phyloP scores from a whole-genome alignment of 441 rosid genomes.

The Gossypium gossypioides region DNA sequence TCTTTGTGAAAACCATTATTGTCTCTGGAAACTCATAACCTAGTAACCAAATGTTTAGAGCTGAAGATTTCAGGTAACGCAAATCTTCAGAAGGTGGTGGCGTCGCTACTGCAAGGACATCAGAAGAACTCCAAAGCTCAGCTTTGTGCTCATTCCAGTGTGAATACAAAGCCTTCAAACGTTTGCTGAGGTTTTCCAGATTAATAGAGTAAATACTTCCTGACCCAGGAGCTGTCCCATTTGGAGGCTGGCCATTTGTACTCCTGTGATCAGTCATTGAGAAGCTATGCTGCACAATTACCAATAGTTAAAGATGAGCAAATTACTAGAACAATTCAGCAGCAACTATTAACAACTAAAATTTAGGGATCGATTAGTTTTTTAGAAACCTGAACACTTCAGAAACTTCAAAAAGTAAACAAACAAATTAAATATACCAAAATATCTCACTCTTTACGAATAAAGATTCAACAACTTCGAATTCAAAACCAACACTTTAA shows the following conservation, averaged over 20 bases:
- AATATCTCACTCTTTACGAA: neutral
- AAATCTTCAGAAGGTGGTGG: conserved; percentile 56
- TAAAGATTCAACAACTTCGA: neutral
- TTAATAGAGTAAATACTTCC: conserved; percentile 35
- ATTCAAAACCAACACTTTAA: neutral
- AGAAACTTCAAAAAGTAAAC: neutral
- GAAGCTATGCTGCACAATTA: conserved; percentile 13
- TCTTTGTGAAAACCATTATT: conserved; percentile 51
- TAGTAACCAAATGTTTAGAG: conserved; percentile 55
- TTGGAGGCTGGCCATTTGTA: conserved; percentile 32
- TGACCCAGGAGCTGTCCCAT: conserved; percentile 34
- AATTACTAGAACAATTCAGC: neutral
- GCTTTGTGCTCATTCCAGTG: conserved; percentile 39
- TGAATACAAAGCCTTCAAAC: conserved; percentile 40
- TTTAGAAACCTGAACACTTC: neutral
- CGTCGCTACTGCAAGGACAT: conserved; percentile 46
- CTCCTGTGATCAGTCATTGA: conserved; percentile 45
- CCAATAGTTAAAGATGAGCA: neutral
- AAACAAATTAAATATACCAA: neutral
- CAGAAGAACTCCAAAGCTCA: conserved; percentile 48
- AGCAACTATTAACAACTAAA: neutral
- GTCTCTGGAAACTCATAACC: conserved; percentile 79
- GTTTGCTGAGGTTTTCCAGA: conserved; percentile 40
- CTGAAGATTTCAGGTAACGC: conserved; percentile 59
- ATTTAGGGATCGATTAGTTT: neutral